These are phyloP conservation scores for Cyberlindnera samutprakarnensis DNA, from an alignment of 805 yeast genomes.

Conservation along the genomic window DNA sequence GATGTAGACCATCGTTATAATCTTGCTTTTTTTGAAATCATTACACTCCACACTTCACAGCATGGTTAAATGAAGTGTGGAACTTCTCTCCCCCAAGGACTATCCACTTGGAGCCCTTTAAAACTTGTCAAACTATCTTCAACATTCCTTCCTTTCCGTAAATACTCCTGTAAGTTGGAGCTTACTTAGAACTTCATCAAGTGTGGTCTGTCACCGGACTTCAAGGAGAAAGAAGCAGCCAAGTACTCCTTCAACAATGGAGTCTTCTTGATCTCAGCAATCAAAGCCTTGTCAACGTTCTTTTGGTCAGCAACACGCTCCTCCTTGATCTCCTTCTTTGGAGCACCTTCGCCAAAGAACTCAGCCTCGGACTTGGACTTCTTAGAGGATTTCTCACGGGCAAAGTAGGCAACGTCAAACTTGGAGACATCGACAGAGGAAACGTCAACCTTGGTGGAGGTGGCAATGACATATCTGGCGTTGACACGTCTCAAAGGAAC, in stretches of 20 bases:
- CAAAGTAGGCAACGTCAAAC: constrained; percentile 92
- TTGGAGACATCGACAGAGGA: constrained; percentile 78
- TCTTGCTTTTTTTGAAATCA: constrained; percentile 2
- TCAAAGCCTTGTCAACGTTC: constrained; percentile 84
- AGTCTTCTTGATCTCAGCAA: constrained; percentile 93
- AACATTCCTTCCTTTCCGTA: background rate
- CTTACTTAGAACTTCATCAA: constrained; percentile 82
- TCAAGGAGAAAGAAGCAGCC: constrained; percentile 91
- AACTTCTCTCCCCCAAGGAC: background rate
- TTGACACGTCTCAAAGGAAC: constrained; percentile 99
- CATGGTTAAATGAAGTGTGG: no score
- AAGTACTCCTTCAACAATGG: constrained; percentile 96
- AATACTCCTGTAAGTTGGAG: background rate
- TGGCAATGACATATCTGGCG: constrained; percentile 97
- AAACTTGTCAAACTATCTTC: background rate
- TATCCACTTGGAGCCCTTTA: background rate
- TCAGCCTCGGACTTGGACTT: constrained; percentile 84
- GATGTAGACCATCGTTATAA: no score
- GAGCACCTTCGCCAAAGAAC: constrained; percentile 72
- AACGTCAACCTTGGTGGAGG: constrained; percentile 86
- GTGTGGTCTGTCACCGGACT: constrained; percentile 98
- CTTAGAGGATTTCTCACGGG: constrained; percentile 86
- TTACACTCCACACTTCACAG: no score
- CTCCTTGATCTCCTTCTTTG: constrained; percentile 81
- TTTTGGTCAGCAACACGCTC: constrained; percentile 97